A percentile compares a stretch with the other conserved stretches of the same genome.
phyloP scores from a whole-genome alignment of 495 filamentous ascomycete genomes.

The Penicillium daleae region DNA sequence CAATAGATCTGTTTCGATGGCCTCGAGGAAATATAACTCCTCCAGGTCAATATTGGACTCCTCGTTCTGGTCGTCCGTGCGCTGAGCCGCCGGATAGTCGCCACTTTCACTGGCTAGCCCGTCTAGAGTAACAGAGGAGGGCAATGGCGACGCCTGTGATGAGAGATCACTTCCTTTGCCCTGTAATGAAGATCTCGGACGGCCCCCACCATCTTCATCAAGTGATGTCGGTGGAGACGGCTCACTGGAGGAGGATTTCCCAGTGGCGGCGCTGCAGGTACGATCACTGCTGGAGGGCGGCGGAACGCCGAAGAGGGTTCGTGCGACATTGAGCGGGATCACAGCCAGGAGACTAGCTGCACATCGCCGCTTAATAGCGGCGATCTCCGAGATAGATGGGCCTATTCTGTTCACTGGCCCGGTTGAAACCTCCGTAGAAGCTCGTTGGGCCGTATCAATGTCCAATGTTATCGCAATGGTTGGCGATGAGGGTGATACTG shows the following conservation, averaged over 20 bases:
- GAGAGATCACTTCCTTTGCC: not conserved
- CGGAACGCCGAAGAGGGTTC: slow-evolving; percentile 42
- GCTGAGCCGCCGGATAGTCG: slow-evolving; percentile 8
- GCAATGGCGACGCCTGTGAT: slow-evolving; percentile 14
- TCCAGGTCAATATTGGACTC: slow-evolving; percentile 35
- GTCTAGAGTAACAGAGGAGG: slow-evolving; percentile 1
- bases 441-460: slow-evolving; percentile 9
- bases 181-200: slow-evolving; percentile 16
- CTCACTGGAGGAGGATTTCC: slow-evolving; percentile 15
- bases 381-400: slow-evolving; percentile 44
- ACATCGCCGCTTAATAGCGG: slow-evolving; percentile 59
- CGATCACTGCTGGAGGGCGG: slow-evolving; percentile 22
- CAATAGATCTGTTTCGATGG: slow-evolving; percentile 58
- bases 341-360: slow-evolving; percentile 55
- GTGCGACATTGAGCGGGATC: slow-evolving; percentile 45
- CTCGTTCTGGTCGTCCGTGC: slow-evolving; percentile 13
- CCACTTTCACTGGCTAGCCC: not conserved
- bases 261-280: slow-evolving; percentile 35
- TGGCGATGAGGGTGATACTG: slow-evolving; percentile 6
- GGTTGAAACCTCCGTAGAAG: slow-evolving; percentile 14
- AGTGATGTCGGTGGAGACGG: slow-evolving; percentile 17
- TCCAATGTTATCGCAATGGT: not conserved
- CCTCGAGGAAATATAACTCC: slow-evolving; percentile 43
- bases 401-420: slow-evolving; percentile 19
- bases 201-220: slow-evolving; percentile 10